Evolutionary conservation across 1,284 basidiomycete species (phyloP).

Genomic region (Trichosporon sp.): DNA sequence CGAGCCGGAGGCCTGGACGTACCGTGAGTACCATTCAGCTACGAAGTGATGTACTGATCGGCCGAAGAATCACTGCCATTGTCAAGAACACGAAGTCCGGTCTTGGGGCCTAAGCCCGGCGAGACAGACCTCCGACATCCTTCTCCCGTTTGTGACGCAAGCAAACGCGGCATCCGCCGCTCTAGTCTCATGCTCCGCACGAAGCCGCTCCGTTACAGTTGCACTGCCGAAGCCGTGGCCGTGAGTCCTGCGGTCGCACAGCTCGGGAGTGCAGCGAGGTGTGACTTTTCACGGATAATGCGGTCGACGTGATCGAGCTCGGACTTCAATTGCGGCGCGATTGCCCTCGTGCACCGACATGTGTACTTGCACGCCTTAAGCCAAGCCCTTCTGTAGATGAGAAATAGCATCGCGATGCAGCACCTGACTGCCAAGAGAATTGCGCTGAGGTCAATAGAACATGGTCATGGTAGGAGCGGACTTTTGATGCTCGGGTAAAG

Average conservation of each 20-base stretch:
- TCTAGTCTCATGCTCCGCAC: no score
- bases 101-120: conserved; percentile 37
- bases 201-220: no score
- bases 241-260: no score
- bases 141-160: no score
- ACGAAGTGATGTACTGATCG: conserved; percentile 4
- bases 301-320: not conserved
- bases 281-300: not conserved
- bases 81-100: conserved; percentile 52
- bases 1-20: conserved; percentile 42
- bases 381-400: not conserved
- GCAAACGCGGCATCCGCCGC: no score
- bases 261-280: no score
- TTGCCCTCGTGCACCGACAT: not conserved
- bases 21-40: conserved; percentile 41
- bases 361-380: not conserved
- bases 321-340: not conserved
- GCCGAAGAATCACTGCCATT: conserved; percentile 48
- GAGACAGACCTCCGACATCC: not conserved
- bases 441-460: not conserved
- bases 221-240: no score
- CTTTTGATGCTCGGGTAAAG: not conserved
- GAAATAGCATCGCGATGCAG: not conserved
- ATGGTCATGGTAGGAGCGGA: not conserved
- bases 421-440: not conserved